A percentile compares a stretch with the other conserved stretches of the same genome.
Conservation (phyloP, 345 rosid species). For the Camelina hispida region DNA sequence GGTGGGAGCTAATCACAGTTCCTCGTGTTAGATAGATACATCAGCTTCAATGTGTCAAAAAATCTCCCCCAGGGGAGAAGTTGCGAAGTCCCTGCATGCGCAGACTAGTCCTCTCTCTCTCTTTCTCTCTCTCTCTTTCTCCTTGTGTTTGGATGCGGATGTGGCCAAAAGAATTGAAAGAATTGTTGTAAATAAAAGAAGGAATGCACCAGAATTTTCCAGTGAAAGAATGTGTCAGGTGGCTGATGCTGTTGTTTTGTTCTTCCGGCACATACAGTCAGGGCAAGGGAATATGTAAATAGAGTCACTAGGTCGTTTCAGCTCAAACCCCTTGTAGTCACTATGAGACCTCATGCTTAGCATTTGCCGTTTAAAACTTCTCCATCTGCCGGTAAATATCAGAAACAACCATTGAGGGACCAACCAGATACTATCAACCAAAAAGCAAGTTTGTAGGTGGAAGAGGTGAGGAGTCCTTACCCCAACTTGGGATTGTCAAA, state of each 20-base stretch:
- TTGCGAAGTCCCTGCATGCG: background rate
- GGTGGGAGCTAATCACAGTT: constrained; percentile 27
- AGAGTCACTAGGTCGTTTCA: constrained; percentile 85
- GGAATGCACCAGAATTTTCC: constrained; percentile 23
- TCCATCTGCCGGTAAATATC: constrained; percentile 70
- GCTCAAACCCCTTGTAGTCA: constrained; percentile 87
- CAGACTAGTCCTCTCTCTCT: constrained; percentile 7
- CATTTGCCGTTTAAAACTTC: constrained; percentile 86
- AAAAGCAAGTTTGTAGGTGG: constrained; percentile 7
- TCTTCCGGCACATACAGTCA: constrained; percentile 88
- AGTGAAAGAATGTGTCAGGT: constrained; percentile 28
- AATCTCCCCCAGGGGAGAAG: constrained; percentile 5
- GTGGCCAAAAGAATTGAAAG: constrained; percentile 42
- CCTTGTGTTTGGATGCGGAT: constrained; percentile 8
- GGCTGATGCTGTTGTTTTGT: constrained; percentile 54
- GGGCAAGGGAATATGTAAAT: constrained; percentile 92
- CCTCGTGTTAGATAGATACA: constrained; percentile 31
- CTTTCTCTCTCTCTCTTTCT: background rate
- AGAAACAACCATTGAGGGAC: constrained; percentile 4
- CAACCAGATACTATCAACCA: constrained; percentile 3
- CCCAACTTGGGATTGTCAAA: constrained; percentile 87
- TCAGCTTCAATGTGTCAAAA: constrained; percentile 34
- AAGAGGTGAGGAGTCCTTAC: constrained; percentile 48
- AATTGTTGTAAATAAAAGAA: constrained; percentile 34
- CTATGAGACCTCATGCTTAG: constrained; percentile 85